Evolutionary conservation across 805 yeast genomes (phyloP).

Genomic region (Jamesozyma jinghongensis): DNA sequence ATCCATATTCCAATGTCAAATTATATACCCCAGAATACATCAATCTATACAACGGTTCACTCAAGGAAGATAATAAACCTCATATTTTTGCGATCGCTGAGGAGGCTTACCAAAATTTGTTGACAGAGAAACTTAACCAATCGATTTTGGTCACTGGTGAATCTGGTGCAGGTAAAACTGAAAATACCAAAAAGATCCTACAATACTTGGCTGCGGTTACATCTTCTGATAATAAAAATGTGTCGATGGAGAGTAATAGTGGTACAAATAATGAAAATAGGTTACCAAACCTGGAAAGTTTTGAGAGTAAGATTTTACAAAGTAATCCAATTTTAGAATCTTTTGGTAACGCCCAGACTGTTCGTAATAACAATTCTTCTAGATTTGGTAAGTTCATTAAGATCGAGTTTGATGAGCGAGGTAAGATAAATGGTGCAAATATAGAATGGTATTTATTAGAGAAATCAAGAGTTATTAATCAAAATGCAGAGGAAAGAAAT

Average conservation of each 20-base stretch:
- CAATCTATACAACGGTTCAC: constrained; percentile 42
- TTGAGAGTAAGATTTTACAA: constrained; percentile 79
- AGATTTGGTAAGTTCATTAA: constrained; percentile 94
- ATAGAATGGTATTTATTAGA: constrained; percentile 92
- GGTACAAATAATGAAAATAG: too few species aligned
- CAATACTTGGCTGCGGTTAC: constrained; percentile 83
- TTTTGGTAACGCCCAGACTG: constrained; percentile 95
- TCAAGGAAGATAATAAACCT: constrained; percentile 50
- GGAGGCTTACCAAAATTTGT: constrained; percentile 68
- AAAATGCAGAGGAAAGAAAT: constrained; percentile 70
- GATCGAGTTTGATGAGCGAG: constrained; percentile 58
- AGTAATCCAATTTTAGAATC: constrained; percentile 95
- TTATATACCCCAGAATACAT: constrained; percentile 58
- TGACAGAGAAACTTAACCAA: constrained; percentile 65
- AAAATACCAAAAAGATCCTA: constrained; percentile 88
- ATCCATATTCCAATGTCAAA: constrained; percentile 73
- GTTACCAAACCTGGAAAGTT: constrained; percentile 28
- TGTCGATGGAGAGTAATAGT: not conserved
- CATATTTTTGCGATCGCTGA: constrained; percentile 91
- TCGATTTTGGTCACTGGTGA: constrained; percentile 97
- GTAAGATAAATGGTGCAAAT: constrained; percentile 75
- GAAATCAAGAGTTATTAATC: constrained; percentile 82
- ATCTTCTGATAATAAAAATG: constrained; percentile 21
- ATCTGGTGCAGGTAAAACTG: constrained; percentile 98
- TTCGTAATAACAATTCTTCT: constrained; percentile 87